Evolutionary conservation across 345 rosid species (phyloP).

Genomic region (Aquilaria yunnanensis): DNA sequence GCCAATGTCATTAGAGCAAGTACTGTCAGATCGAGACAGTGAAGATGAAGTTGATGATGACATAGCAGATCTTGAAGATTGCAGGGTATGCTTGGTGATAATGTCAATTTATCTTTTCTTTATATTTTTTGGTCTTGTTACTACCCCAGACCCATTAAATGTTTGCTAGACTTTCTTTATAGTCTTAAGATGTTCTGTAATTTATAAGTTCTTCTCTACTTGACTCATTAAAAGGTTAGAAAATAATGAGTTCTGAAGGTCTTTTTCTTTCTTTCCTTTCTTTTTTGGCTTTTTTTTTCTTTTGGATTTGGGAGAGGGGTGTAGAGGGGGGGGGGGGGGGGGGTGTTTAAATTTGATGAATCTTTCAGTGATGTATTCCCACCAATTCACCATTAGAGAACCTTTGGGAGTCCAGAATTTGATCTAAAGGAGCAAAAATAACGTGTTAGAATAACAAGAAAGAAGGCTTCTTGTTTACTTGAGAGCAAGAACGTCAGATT

Average conservation of each 20-base stretch:
- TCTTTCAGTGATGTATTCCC: too few species aligned
- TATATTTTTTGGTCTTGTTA: constrained; percentile 2
- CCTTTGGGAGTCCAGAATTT: too few species aligned
- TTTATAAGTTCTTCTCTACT: neutral
- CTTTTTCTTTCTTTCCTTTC: neutral
- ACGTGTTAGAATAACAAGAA: too few species aligned
- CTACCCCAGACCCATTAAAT: neutral
- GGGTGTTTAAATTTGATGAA: too few species aligned
- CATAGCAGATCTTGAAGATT: constrained; percentile 70
- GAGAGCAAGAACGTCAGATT: too few species aligned
- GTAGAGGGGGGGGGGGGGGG: too few species aligned
- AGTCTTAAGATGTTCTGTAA: neutral
- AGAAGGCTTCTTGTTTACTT: too few species aligned
- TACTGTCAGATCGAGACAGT: constrained; percentile 70
- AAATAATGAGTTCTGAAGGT: neutral
- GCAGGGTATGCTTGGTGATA: constrained; percentile 53
- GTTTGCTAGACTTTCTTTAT: constrained; percentile 1
- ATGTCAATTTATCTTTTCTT: constrained; percentile 2
- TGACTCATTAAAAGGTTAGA: neutral
- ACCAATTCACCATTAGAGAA: too few species aligned
- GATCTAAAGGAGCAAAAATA: too few species aligned
- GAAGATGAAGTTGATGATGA: constrained; percentile 85
- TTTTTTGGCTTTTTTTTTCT: too few species aligned
- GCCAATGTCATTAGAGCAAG: constrained; percentile 80
- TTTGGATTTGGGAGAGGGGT: too few species aligned